Conservation (phyloP, 148 eudicot species). For the Rheum nobile region DNA sequence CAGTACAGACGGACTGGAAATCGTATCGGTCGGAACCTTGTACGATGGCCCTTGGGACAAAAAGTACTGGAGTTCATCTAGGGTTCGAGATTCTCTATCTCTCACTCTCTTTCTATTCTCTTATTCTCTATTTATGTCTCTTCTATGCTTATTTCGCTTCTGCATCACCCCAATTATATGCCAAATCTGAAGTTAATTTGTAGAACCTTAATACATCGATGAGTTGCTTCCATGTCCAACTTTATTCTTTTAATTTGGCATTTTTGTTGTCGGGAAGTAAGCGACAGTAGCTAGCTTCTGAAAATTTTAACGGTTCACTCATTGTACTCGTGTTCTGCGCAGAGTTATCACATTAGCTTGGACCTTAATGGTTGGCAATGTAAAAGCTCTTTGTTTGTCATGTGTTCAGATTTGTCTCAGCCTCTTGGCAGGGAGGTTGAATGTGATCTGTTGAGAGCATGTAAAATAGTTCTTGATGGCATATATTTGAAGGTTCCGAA, state of each 20-base stretch:
- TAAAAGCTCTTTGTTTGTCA: neutral
- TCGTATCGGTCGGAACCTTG: slow-evolving; percentile 58
- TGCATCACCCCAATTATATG: neutral
- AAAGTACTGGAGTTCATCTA: slow-evolving; percentile 99
- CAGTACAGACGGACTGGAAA: slow-evolving; percentile 60
- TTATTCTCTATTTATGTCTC: neutral
- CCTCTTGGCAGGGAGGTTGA: neutral
- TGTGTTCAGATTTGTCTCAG: neutral
- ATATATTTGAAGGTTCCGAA: neutral
- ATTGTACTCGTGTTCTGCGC: neutral
- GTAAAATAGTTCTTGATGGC: neutral
- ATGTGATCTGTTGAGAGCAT: neutral
- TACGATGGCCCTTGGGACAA: slow-evolving; percentile 77
- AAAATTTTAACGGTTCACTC: neutral
- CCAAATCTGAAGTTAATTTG: neutral
- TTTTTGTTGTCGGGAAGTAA: neutral
- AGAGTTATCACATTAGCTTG: neutral
- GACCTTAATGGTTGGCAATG: neutral
- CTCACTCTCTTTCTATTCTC: neutral
- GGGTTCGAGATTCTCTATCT: slow-evolving; percentile 44
- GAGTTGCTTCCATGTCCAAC: neutral
- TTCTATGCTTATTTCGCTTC: neutral
- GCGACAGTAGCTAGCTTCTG: neutral
- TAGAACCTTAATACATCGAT: neutral
- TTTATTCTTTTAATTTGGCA: neutral